phyloP scores from a whole-genome alignment of 805 yeast species.

The Myxozyma kluyveri region DNA sequence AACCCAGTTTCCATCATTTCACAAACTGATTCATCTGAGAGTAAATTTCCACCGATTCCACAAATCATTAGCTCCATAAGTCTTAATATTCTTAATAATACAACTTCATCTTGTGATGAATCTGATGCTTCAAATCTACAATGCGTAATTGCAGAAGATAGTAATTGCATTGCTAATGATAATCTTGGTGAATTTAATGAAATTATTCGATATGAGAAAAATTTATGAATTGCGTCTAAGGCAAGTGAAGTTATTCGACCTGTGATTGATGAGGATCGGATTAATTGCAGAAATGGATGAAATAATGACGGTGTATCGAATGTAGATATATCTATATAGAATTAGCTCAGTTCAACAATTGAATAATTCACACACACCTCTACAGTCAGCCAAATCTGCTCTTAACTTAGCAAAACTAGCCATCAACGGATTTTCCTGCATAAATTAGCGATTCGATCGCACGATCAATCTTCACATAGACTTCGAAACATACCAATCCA shows the following conservation, averaged over 20 bases:
- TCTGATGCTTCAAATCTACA: constrained; percentile 96
- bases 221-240: constrained; percentile 67
- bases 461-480: not conserved
- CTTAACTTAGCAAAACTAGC: constrained; percentile 73
- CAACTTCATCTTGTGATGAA: constrained; percentile 87
- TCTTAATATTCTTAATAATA: constrained; percentile 75
- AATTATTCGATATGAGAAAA: constrained; percentile 69
- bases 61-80: constrained; percentile 65
- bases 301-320: constrained; percentile 71
- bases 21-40: constrained; percentile 77
- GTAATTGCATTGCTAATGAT: constrained; percentile 57
- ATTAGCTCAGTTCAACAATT: not conserved
- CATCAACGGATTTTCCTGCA: constrained; percentile 25
- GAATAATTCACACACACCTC: constrained; percentile 23
- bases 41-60: constrained; percentile 58
- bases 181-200: constrained; percentile 53
- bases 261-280: constrained; percentile 79
- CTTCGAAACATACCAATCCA: constrained; percentile 11
- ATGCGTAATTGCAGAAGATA: constrained; percentile 76
- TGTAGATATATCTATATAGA: constrained; percentile 43
- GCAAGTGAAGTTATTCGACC: constrained; percentile 85
- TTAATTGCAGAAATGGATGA: constrained; percentile 81
- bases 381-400: constrained; percentile 59
- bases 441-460: not conserved
- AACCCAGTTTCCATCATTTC: constrained; percentile 90